Evolutionary conservation across 495 filamentous ascomycete species (phyloP).

Genomic region (Neurospora sp.): DNA sequence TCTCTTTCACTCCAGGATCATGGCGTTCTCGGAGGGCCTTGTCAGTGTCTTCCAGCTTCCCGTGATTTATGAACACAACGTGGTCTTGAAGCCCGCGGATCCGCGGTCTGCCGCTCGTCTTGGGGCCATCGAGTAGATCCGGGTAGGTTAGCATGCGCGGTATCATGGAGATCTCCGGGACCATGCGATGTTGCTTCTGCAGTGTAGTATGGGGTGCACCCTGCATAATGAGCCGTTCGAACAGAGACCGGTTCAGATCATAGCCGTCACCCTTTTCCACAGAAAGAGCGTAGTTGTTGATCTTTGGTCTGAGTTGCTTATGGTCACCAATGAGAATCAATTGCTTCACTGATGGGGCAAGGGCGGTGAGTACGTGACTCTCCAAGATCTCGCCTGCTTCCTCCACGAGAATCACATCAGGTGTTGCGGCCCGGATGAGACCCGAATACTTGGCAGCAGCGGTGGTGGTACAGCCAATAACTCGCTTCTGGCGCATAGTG

Average conservation of each 20-base stretch:
- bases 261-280: constrained; percentile 60
- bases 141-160: constrained; percentile 55
- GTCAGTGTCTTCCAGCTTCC: constrained; percentile 38
- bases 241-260: constrained; percentile 61
- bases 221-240: constrained; percentile 54
- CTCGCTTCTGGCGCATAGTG: constrained; percentile 43
- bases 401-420: constrained; percentile 56
- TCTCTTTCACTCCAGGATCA: constrained; percentile 38
- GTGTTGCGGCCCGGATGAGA: constrained; percentile 39
- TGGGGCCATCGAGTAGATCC: constrained; percentile 45
- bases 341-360: constrained; percentile 51
- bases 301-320: constrained; percentile 63
- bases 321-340: constrained; percentile 71
- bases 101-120: constrained; percentile 37
- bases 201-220: constrained; percentile 48
- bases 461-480: constrained; percentile 71
- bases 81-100: constrained; percentile 37
- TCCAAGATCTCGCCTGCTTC: constrained; percentile 78
- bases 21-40: constrained; percentile 36
- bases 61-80: constrained; percentile 60
- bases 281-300: constrained; percentile 52
- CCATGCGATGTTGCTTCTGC: constrained; percentile 59
- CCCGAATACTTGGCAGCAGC: constrained; percentile 54
- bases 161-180: constrained; percentile 55
- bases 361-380: constrained; percentile 53